Evolutionary conservation across 1,284 basidiomycete species (phyloP).

Genomic region (Jaminaea rosea): DNA sequence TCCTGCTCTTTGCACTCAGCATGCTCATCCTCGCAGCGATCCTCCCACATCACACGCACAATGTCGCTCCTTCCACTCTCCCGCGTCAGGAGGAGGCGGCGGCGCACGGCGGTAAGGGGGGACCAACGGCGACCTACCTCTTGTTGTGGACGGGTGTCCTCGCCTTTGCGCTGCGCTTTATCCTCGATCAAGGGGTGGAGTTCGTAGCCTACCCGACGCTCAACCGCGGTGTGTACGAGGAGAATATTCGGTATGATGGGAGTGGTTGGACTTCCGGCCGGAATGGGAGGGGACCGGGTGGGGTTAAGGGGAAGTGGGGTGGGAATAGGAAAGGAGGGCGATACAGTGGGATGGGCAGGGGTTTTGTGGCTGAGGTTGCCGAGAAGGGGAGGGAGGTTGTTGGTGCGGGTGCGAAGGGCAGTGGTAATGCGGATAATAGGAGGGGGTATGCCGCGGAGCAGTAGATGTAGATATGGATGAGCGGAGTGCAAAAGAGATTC

Average conservation of each 20-base stretch:
- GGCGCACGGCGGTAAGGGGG: background rate
- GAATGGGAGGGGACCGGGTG: constrained; percentile 17
- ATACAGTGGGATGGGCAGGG: no score
- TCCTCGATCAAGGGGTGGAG: constrained; percentile 36
- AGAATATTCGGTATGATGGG: constrained; percentile 39
- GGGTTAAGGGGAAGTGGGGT: background rate
- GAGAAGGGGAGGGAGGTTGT: background rate
- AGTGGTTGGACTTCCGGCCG: constrained; percentile 38
- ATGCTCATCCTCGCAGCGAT: constrained; percentile 56
- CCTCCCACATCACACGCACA: constrained; percentile 13
- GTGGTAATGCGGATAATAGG: no score
- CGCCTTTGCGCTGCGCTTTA: constrained; percentile 21
- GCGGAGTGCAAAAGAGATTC: no score
- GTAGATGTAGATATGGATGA: no score
- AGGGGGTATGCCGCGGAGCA: no score
- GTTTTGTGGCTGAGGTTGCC: no score
- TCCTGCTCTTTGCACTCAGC: constrained; percentile 63
- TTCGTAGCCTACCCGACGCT: constrained; percentile 45
- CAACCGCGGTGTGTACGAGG: constrained; percentile 25
- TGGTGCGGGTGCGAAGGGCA: background rate
- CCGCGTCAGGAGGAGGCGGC: no score
- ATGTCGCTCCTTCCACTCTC: background rate
- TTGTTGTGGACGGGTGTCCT: constrained; percentile 20
- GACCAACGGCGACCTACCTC: constrained; percentile 1
- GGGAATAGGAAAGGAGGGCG: background rate